Evolutionary conservation across 257 asterid species (phyloP).

Genomic region (Asclepias syriaca): DNA sequence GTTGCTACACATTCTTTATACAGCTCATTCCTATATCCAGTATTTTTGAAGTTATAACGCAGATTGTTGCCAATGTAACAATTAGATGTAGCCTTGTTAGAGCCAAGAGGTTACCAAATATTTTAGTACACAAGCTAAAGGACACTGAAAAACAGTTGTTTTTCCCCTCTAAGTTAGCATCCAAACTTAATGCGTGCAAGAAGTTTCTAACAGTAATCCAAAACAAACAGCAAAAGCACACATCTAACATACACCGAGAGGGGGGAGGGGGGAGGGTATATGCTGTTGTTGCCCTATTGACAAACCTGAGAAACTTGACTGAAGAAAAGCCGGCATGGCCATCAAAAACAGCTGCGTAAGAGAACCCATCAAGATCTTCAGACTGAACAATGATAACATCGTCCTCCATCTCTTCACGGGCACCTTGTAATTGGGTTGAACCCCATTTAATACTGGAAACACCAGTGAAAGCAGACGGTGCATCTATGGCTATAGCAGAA

Average conservation of each 20-base stretch:
- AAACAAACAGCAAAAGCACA: background rate
- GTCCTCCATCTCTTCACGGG: constrained; percentile 98
- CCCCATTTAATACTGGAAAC: constrained; percentile 78
- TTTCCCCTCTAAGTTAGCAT: too few species aligned
- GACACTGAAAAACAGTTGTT: background rate
- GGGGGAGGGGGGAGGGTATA: too few species aligned
- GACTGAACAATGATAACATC: constrained; percentile 58
- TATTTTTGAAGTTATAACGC: background rate
- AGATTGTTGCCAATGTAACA: background rate
- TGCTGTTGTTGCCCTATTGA: background rate
- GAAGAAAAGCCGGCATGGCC: constrained; percentile 95
- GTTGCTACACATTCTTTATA: constrained; percentile 70
- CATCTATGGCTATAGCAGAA: constrained; percentile 73
- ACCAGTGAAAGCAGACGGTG: constrained; percentile 47
- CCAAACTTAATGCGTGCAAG: background rate
- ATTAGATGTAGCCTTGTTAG: background rate
- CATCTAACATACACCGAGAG: background rate
- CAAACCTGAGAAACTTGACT: constrained; percentile 71
- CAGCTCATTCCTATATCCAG: constrained; percentile 64
- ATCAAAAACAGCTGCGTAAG: constrained; percentile 87
- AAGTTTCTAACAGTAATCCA: background rate
- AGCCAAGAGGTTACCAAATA: background rate
- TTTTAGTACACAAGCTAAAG: background rate
- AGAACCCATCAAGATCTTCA: constrained; percentile 58
- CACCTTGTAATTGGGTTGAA: constrained; percentile 60